These are phyloP conservation scores for Verticillium albo-atrum DNA, from an alignment of 2,329 filamentous ascomycete species.

Conservation along the genomic window DNA sequence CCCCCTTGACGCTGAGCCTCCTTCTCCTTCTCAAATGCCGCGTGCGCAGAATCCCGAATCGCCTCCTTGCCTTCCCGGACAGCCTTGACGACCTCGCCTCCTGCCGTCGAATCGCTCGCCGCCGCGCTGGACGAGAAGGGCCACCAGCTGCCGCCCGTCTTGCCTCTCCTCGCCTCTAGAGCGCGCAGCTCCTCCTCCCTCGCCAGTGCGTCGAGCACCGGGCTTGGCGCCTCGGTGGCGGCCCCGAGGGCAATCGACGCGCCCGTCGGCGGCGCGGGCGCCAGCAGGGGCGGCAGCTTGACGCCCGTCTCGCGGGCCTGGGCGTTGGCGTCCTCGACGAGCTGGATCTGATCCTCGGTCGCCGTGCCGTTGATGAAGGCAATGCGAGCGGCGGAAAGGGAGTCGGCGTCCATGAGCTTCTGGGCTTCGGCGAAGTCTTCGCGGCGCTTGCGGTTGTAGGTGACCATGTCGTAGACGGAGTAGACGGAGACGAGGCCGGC, in stretches of 20 bases:
- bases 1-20: conserved; percentile 47
- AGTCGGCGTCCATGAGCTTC: conserved; percentile 47
- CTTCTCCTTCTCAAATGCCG: conserved; percentile 43
- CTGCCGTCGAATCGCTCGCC: conserved; percentile 13
- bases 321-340: conserved; percentile 54
- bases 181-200: neutral
- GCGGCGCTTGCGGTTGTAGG: conserved; percentile 56
- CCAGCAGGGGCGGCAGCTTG: conserved; percentile 47
- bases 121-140: conserved; percentile 26
- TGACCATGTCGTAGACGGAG: conserved; percentile 58
- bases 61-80: conserved; percentile 17
- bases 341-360: conserved; percentile 48
- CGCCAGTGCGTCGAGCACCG: neutral
- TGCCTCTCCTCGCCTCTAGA: neutral
- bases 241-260: conserved; percentile 12
- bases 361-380: conserved; percentile 57
- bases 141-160: conserved; percentile 24
- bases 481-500: conserved; percentile 53
- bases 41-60: conserved; percentile 33
- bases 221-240: conserved; percentile 6
- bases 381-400: conserved; percentile 51
- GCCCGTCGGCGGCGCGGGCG: conserved; percentile 27
- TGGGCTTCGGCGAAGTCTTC: conserved; percentile 54
- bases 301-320: conserved; percentile 39
- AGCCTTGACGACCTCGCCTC: conserved; percentile 12